Evolutionary conservation across 345 rosid genomes (phyloP), one percentile per base, ranked within the genome.

Genomic region (Pseudoturritis turrita): DNA sequence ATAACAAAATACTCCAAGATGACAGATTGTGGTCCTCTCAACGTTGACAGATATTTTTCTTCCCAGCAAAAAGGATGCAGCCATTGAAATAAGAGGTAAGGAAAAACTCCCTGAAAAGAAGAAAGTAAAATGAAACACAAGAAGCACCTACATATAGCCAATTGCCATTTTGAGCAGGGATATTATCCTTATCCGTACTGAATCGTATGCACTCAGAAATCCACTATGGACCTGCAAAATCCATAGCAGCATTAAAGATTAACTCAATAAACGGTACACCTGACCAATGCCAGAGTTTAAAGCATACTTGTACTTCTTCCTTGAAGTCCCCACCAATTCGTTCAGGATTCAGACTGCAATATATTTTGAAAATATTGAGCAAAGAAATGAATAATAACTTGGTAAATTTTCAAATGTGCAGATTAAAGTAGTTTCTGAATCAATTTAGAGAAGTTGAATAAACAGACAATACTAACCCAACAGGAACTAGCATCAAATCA

Each of bases 321-420:
- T 85, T 91, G 81, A 91, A 91, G 79, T 94, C 97, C 69, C 95
- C 97, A 36, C 92, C 96, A 72, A 89, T 86, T 79, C 98, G 83
- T 76, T 94, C 98, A 40, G 98, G 97, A n/a, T 94, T 94, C 60
- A 94, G 58, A 82, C 98, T 94, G 70, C 71, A 62, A 44, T 58
- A 52, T 43, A 3, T 25, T 25, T 61, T 6, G 22, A 40, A n/a
- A 9, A 52, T 43, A 29, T 59, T 3, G 33, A 66, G 23, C 31
- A 35, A 13, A 9, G 8, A 39, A 19, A 77, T 44, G 44, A 70
- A 62, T 5, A 3, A 40, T 56, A 77, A 54, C 52, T 51, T 17
- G 53, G 35, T 52, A 66, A 79, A 51, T 35, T 14, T 47, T 28
- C n/a, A 29, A 21, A 65, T 21, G 22, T 59, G 78, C 21, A 57